phyloP scores from a whole-genome alignment of 768 basidiomycete genomes.

The Collybia mongolica region DNA sequence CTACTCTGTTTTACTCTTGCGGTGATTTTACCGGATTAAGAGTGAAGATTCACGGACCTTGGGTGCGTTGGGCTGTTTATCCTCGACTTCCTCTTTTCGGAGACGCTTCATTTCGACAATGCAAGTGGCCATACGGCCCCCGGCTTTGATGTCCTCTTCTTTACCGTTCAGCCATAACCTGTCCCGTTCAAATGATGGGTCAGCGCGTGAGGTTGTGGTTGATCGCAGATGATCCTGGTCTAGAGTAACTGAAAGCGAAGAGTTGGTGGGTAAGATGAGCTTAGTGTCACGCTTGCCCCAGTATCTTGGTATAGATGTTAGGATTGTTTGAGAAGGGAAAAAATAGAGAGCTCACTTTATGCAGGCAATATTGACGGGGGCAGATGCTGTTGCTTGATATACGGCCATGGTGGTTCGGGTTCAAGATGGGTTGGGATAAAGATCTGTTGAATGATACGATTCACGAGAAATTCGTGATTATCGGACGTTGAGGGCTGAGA shows the following conservation, averaged over 20 bases:
- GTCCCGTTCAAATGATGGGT: slow-evolving; percentile 71
- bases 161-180: slow-evolving; percentile 93
- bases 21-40: neutral
- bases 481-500: neutral
- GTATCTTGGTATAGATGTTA: slow-evolving; percentile 55
- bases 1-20: neutral
- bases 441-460: slow-evolving; percentile 7
- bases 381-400: slow-evolving; percentile 86
- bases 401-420: slow-evolving; percentile 45
- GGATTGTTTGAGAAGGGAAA: slow-evolving; percentile 4
- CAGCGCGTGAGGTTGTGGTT: slow-evolving; percentile 89
- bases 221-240: slow-evolving; percentile 94
- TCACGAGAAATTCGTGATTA: slow-evolving; percentile 6
- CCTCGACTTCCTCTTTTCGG: slow-evolving; percentile 70
- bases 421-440: slow-evolving; percentile 13
- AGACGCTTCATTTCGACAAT: slow-evolving; percentile 84
- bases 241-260: slow-evolving; percentile 96
- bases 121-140: slow-evolving; percentile 79
- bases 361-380: slow-evolving; percentile 97
- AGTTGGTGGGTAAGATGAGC: slow-evolving; percentile 96
- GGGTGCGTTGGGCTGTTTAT: slow-evolving; percentile 57
- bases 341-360: slow-evolving; percentile 70
- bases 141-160: slow-evolving; percentile 84
- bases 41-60: slow-evolving; percentile 46
- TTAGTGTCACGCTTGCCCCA: slow-evolving; percentile 98